Conservation (phyloP, 192 early-diverging fungal genomes). For the Coemansia umbellata region DNA sequence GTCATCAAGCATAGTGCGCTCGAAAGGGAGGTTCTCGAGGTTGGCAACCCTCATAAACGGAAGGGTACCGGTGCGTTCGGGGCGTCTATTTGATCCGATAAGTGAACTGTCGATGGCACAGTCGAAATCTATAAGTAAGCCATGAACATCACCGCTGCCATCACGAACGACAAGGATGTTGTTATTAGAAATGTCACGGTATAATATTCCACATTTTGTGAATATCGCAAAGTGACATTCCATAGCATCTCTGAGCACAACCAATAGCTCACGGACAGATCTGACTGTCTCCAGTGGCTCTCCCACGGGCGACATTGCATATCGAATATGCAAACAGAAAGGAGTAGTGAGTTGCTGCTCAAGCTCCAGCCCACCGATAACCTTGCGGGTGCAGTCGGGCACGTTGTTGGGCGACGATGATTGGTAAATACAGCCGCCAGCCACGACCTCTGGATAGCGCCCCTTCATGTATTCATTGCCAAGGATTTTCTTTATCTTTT, state of each 20-base stretch:
- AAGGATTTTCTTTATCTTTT: conserved; percentile 1
- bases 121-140: conserved; percentile 5
- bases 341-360: background rate
- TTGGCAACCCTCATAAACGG: conserved; percentile 4
- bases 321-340: conserved; percentile 4
- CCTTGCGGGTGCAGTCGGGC: conserved; percentile 3
- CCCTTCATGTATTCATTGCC: background rate
- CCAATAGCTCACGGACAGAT: background rate
- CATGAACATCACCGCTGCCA: background rate
- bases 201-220: background rate
- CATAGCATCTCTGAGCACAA: conserved; percentile 5
- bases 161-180: background rate
- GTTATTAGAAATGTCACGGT: conserved; percentile 3
- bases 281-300: background rate
- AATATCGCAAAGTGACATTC: background rate
- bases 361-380: background rate
- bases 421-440: background rate
- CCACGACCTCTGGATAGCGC: background rate
- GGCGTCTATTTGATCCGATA: background rate
- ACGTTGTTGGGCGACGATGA: background rate
- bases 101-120: conserved; percentile 1
- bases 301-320: conserved; percentile 2
- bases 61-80: background rate
- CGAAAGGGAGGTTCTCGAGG: background rate
- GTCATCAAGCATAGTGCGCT: conserved; percentile 1